Evolutionary conservation across 2,329 filamentous ascomycete genomes (phyloP).

Genomic region (Cordyceps pruinosa): DNA sequence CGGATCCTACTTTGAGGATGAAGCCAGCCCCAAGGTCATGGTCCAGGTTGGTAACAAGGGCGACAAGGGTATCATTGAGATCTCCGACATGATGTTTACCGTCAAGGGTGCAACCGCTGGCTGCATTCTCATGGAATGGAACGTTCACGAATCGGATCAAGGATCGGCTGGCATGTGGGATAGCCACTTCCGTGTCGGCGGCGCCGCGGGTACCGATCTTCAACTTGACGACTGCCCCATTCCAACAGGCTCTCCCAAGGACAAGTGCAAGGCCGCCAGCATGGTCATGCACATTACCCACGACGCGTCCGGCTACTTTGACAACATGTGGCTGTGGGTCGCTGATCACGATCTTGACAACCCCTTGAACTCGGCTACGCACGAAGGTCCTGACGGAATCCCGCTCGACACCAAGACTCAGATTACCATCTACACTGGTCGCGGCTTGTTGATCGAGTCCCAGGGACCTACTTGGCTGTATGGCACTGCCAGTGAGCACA

Average conservation of each 20-base stretch:
- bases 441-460: too few species aligned
- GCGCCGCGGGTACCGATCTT: background rate
- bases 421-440: too few species aligned
- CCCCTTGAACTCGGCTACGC: too few species aligned
- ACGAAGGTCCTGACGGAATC: too few species aligned
- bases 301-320: background rate
- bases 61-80: constrained; percentile 52
- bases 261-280: background rate
- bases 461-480: too few species aligned
- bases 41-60: constrained; percentile 51
- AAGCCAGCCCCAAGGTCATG: constrained; percentile 47
- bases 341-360: too few species aligned
- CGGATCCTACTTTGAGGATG: constrained; percentile 42
- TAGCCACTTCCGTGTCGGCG: background rate
- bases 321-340: background rate
- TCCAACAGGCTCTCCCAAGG: background rate
- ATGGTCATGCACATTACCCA: background rate
- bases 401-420: too few species aligned
- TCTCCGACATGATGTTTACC: constrained; percentile 56
- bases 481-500: too few species aligned
- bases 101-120: constrained; percentile 48
- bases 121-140: constrained; percentile 55
- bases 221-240: background rate
- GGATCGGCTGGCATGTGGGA: too few species aligned
- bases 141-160: constrained; percentile 32